Evolutionary conservation across 2,329 filamentous ascomycete species (phyloP).

Genomic region (Chaetomium strumarium): DNA sequence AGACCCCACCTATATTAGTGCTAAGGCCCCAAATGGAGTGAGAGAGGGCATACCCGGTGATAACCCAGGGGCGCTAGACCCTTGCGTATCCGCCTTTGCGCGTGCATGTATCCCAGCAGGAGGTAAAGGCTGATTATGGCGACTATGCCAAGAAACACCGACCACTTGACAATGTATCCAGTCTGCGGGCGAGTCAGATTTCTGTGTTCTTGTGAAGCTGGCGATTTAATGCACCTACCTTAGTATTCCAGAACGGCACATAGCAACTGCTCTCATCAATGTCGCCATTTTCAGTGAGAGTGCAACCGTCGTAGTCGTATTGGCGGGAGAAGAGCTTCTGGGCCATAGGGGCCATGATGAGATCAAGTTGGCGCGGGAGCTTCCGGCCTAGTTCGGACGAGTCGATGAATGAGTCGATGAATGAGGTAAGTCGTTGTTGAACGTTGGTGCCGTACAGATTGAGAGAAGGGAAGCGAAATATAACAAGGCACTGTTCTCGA

Average conservation of each 20-base stretch:
- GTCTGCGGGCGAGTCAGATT: constrained; percentile 37
- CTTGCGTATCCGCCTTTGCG: constrained; percentile 57
- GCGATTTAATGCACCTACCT: constrained; percentile 24
- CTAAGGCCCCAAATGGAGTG: too few relatives aligned
- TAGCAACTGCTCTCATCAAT: constrained; percentile 28
- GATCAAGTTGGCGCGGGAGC: not conserved
- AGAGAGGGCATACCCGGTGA: constrained; percentile 53
- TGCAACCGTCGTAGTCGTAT: constrained; percentile 15
- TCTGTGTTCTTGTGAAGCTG: not conserved
- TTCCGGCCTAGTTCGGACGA: not conserved
- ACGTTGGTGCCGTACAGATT: not conserved
- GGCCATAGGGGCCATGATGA: constrained; percentile 12
- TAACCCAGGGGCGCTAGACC: constrained; percentile 62
- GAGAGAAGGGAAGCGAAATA: not conserved
- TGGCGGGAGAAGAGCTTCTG: constrained; percentile 13
- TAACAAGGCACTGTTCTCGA: not conserved
- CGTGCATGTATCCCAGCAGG: constrained; percentile 64
- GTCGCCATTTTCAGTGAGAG: constrained; percentile 21
- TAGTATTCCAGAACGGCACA: constrained; percentile 36
- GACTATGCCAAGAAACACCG: constrained; percentile 58
- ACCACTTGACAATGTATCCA: constrained; percentile 65
- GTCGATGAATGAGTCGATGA: not conserved
- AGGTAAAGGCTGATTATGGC: constrained; percentile 55
- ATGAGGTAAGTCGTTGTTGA: not conserved
- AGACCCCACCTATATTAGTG: constrained; percentile 6